A percentile compares a stretch with the other conserved stretches of the same genome.
Evolutionary conservation across 2,329 filamentous ascomycete species (phyloP).

Genomic region (Fusarium globosum): DNA sequence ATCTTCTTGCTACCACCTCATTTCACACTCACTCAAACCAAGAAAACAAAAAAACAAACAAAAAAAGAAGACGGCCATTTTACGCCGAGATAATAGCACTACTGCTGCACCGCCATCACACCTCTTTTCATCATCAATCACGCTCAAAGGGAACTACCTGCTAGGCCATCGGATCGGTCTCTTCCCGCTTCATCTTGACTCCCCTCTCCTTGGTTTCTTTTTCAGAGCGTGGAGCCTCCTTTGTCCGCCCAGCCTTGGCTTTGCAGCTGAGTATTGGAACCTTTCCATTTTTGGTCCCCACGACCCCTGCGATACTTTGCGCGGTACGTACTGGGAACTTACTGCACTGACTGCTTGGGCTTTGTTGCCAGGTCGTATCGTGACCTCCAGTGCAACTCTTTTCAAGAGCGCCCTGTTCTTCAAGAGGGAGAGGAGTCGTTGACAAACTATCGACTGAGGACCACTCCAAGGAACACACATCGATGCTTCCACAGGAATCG

Average conservation of each 20-base stretch:
- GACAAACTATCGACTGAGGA: constrained; percentile 5
- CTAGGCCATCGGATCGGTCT: constrained; percentile 17
- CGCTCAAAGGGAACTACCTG: constrained; percentile 5
- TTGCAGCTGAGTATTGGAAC: constrained; percentile 24
- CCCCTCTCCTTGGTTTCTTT: constrained; percentile 18
- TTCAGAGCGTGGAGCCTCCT: constrained; percentile 32
- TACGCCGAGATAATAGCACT: constrained; percentile 19
- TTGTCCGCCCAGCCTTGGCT: constrained; percentile 35
- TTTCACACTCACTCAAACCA: not conserved
- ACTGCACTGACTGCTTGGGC: not conserved
- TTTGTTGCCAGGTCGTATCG: constrained; percentile 21
- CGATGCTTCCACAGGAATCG: constrained; percentile 4
- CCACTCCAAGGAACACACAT: not conserved
- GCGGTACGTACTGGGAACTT: constrained; percentile 24
- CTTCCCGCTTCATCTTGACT: constrained; percentile 27
- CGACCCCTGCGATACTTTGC: constrained; percentile 22
- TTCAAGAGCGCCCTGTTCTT: not conserved
- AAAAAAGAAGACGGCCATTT: constrained; percentile 8
- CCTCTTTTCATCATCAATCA: not conserved
- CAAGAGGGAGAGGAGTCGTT: constrained; percentile 12
- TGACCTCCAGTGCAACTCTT: constrained; percentile 24
- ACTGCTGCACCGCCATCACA: constrained; percentile 9
- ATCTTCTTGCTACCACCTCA: constrained; percentile 12
- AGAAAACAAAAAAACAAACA: not conserved
- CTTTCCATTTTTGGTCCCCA: constrained; percentile 20